Percentiles rank a stretch among this genome's conserved stretches.
phyloP scores from a whole-genome alignment of 2,329 filamentous ascomycete genomes.

The Phialocephala subalpina region DNA sequence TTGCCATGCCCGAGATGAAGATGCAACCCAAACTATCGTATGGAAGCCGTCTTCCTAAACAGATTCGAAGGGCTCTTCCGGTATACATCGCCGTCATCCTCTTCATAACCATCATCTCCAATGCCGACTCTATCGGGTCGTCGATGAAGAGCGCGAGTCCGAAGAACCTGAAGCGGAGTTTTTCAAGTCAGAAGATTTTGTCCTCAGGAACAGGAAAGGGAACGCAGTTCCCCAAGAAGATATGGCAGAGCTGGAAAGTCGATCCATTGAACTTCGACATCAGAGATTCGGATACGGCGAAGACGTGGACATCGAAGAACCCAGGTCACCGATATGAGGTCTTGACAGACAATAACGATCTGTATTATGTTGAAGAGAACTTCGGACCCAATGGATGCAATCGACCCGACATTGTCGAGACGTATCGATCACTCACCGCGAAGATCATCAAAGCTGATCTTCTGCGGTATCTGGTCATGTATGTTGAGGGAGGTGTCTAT shows the following conservation, averaged over 20 bases:
- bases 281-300: constrained; percentile 65
- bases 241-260: constrained; percentile 82
- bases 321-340: constrained; percentile 61
- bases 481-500: constrained; percentile 61
- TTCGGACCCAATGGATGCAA: constrained; percentile 72
- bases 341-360: constrained; percentile 70
- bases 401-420: constrained; percentile 70
- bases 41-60: constrained; percentile 21
- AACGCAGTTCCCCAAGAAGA: constrained; percentile 66
- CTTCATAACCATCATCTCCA: constrained; percentile 36
- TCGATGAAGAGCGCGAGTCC: constrained; percentile 15
- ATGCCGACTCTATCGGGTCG: constrained; percentile 28
- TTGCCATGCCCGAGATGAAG: not conserved
- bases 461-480: constrained; percentile 72
- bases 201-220: constrained; percentile 16
- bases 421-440: constrained; percentile 66
- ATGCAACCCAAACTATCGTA: constrained; percentile 1
- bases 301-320: constrained; percentile 72
- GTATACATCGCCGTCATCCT: constrained; percentile 38
- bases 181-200: constrained; percentile 14
- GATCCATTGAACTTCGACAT: constrained; percentile 72
- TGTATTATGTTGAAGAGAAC: constrained; percentile 72
- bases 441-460: constrained; percentile 74
- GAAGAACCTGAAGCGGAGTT: constrained; percentile 15
- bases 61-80: constrained; percentile 38